Conservation (phyloP, 2,329 filamentous ascomycete genomes). For the Fusarium protoensiforme region DNA sequence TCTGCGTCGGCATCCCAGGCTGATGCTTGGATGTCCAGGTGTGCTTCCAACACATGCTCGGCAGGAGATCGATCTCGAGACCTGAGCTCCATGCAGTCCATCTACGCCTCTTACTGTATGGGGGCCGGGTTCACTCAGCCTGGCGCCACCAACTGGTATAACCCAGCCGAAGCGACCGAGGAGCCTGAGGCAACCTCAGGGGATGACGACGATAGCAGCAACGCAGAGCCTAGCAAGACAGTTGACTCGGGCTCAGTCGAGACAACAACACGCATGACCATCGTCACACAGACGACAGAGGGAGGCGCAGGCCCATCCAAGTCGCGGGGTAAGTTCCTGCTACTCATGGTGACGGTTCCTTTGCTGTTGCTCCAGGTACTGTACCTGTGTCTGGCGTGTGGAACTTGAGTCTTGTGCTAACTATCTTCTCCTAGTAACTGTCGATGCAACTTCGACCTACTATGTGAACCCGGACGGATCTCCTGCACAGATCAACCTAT, state of each 20-base stretch:
- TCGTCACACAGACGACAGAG: slow-evolving; percentile 41
- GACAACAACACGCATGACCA: slow-evolving; percentile 39
- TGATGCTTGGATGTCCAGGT: slow-evolving; percentile 33
- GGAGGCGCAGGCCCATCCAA: slow-evolving; percentile 32
- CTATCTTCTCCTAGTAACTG: slow-evolving; percentile 27
- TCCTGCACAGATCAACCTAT: slow-evolving; percentile 9
- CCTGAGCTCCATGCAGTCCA: slow-evolving; percentile 39
- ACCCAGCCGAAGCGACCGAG: slow-evolving; percentile 34
- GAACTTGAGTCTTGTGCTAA: slow-evolving; percentile 3
- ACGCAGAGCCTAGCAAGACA: slow-evolving; percentile 35
- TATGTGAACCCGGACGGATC: slow-evolving; percentile 37
- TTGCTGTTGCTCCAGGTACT: slow-evolving; percentile 44
- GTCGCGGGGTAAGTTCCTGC: slow-evolving; percentile 45
- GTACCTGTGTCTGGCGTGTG: slow-evolving; percentile 13
- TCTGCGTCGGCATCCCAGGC: slow-evolving; percentile 33
- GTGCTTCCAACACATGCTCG: slow-evolving; percentile 30
- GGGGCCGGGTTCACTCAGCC: slow-evolving; percentile 40
- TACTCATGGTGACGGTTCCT: slow-evolving; percentile 39
- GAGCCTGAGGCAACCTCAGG: slow-evolving; percentile 9
- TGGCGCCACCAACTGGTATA: slow-evolving; percentile 40
- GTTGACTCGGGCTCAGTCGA: slow-evolving; percentile 22
- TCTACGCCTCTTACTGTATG: slow-evolving; percentile 44
- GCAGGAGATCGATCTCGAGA: slow-evolving; percentile 37
- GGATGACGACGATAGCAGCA: not conserved
- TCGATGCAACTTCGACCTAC: slow-evolving; percentile 39